Evolutionary conservation across 169 alveolate genomes (phyloP).

Genomic region (Ichthyophthirius multifiliis): DNA sequence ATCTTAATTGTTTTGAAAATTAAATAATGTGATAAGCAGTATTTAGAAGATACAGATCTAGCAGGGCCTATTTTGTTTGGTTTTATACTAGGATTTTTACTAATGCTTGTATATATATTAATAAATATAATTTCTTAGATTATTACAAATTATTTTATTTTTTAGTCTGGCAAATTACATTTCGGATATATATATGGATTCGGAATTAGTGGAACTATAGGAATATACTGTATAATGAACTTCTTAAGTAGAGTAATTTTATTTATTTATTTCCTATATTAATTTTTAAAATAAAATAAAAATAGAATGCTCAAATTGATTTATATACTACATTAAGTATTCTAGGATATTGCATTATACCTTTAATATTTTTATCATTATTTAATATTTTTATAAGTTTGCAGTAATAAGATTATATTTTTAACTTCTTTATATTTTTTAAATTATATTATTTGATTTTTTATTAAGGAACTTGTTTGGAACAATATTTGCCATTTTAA

Average conservation of each 20-base stretch:
- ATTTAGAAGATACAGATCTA: constrained; percentile 55
- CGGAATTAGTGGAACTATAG: constrained; percentile 58
- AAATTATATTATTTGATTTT: neutral
- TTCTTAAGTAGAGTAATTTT: constrained; percentile 28
- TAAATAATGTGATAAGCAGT: constrained; percentile 40
- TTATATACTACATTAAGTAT: constrained; percentile 72
- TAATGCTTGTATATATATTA: constrained; percentile 27
- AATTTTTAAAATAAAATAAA: neutral
- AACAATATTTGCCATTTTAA: constrained; percentile 36
- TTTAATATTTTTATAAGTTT: constrained; percentile 54
- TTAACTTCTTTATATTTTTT: neutral
- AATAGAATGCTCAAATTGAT: constrained; percentile 35
- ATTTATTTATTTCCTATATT: neutral
- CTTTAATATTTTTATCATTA: constrained; percentile 66
- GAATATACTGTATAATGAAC: constrained; percentile 42
- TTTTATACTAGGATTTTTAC: constrained; percentile 45
- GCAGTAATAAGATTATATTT: constrained; percentile 20
- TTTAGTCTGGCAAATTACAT: constrained; percentile 62
- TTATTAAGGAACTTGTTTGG: constrained; percentile 26
- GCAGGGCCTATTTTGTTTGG: constrained; percentile 63
- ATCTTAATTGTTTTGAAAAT: constrained; percentile 37
- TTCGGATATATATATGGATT: constrained; percentile 70
- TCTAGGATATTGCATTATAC: constrained; percentile 76
- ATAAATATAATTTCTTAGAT: neutral
- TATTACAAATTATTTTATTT: neutral